Conservation (phyloP, 306 rosid genomes). For the Castanea crenata region DNA sequence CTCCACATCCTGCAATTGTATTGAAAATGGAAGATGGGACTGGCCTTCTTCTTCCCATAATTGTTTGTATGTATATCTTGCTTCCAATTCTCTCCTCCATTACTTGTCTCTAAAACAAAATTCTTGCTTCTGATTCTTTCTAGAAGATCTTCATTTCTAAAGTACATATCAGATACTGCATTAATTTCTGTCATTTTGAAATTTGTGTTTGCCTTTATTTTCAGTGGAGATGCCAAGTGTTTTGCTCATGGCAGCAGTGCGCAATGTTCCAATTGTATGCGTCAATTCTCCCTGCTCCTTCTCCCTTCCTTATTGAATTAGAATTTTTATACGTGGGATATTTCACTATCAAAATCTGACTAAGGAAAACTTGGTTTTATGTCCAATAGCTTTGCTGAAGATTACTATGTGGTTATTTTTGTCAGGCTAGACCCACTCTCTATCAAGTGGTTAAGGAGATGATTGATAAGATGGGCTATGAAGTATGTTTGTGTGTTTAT, state of each 20-base stretch:
- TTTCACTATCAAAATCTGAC: slow-evolving; percentile 1
- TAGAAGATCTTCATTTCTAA: background rate
- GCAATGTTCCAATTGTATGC: slow-evolving; percentile 89
- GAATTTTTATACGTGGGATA: background rate
- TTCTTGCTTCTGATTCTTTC: background rate
- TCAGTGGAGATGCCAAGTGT: slow-evolving; percentile 98
- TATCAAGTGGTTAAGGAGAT: slow-evolving; percentile 94
- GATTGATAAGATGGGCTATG: slow-evolving; percentile 93
- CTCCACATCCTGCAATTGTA: slow-evolving; percentile 98
- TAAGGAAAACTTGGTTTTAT: slow-evolving; percentile 10
- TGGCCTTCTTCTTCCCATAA: slow-evolving; percentile 94
- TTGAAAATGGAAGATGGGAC: slow-evolving; percentile 98
- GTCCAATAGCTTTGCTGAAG: slow-evolving; percentile 6
- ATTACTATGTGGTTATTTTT: slow-evolving; percentile 23
- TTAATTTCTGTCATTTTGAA: slow-evolving; percentile 13
- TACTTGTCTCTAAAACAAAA: too few relatives aligned
- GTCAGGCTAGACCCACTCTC: slow-evolving; percentile 94
- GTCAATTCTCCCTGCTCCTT: slow-evolving; percentile 1
- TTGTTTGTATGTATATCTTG: slow-evolving; percentile 75
- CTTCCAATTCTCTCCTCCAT: background rate
- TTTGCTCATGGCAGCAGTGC: slow-evolving; percentile 87
- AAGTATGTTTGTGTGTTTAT: slow-evolving; percentile 47
- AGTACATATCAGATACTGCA: slow-evolving; percentile 11
- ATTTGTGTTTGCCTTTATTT: slow-evolving; percentile 34
- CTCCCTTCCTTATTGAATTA: background rate